Conservation (phyloP, 2,329 filamentous ascomycete species). For the Venturia effusa region DNA sequence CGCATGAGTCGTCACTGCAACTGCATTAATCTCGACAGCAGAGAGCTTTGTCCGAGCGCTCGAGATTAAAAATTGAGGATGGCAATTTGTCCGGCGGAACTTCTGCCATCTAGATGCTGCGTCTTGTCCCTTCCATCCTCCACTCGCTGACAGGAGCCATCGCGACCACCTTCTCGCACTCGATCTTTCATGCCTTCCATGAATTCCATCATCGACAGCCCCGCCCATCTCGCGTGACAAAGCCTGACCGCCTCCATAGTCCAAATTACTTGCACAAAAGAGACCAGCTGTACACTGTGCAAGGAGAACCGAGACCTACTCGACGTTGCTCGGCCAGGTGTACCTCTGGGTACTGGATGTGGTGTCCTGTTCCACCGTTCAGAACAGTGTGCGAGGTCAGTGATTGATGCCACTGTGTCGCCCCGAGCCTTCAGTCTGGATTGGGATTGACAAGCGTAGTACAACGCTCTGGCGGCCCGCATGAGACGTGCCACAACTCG, state of each 20-base stretch:
- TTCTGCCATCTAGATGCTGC: not conserved
- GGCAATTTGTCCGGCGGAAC: not conserved
- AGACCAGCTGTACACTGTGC: not conserved
- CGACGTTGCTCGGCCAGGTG: not conserved
- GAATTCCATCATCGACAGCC: not conserved
- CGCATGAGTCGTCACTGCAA: not conserved
- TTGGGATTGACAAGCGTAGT: not conserved
- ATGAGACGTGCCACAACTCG: not conserved
- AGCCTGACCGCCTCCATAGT: not conserved
- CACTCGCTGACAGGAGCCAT: not conserved
- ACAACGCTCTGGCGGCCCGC: not conserved
- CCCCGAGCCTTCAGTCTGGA: not conserved
- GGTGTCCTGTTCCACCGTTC: not conserved
- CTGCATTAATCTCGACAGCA: not conserved
- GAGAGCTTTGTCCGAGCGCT: not conserved
- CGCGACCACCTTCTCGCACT: not conserved
- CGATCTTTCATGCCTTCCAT: not conserved
- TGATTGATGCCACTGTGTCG: not conserved
- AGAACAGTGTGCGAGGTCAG: not conserved
- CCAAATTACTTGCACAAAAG: not conserved
- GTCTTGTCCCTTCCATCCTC: not conserved
- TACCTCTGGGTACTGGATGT: not conserved
- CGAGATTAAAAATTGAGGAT: not conserved
- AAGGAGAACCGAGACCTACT: not conserved
- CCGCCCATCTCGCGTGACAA: not conserved